Conservation (phyloP, 148 eudicot species). For the Salicornia ramosissima region DNA sequence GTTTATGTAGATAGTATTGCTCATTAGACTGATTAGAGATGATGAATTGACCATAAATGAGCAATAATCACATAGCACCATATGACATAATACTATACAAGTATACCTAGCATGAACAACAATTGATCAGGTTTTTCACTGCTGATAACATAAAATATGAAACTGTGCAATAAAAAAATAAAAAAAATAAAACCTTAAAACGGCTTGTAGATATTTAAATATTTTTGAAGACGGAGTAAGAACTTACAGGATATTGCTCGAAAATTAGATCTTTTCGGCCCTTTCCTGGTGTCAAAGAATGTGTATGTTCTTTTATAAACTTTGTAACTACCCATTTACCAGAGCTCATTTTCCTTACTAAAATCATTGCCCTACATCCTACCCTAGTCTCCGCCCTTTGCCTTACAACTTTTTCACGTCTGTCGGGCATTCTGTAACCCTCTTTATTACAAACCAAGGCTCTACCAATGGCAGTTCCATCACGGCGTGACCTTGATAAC, state of each 20-base stretch:
- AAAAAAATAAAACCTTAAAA: neutral
- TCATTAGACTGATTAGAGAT: neutral
- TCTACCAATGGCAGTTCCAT: conserved; percentile 86
- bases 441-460: conserved; percentile 96
- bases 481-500: conserved; percentile 93
- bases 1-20: neutral
- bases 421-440: conserved; percentile 79
- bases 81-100: neutral
- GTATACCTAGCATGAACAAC: neutral
- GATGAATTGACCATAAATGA: neutral
- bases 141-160: neutral
- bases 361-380: conserved; percentile 95
- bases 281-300: conserved; percentile 78
- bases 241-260: conserved; percentile 85
- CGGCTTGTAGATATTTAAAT: too few relatives aligned
- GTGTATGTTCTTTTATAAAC: conserved; percentile 88
- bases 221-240: conserved; percentile 12
- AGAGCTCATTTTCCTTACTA: conserved; percentile 70
- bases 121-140: neutral
- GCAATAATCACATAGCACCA: neutral
- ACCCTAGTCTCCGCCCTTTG: conserved; percentile 91
- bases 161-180: neutral
- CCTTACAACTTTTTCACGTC: conserved; percentile 84
- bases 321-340: conserved; percentile 90
- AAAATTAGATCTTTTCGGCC: conserved; percentile 71